Evolutionary conservation across 106 monocot species (phyloP).

Genomic region (Hemerocallis citrina): DNA sequence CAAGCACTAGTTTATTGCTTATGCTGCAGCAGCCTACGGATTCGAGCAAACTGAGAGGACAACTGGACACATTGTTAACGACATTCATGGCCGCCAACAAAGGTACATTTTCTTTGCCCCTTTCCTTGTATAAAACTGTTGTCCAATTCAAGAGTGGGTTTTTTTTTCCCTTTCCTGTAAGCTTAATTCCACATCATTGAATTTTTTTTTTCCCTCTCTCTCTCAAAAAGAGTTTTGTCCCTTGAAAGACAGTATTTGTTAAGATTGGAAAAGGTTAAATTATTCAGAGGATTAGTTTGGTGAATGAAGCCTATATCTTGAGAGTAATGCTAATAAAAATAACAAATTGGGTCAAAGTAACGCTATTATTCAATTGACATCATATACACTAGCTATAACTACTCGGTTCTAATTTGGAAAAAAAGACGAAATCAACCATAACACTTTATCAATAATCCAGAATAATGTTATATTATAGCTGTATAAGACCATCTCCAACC

Average conservation of each 20-base stretch:
- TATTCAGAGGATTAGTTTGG: not conserved
- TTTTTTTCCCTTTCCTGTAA: no score
- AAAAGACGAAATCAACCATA: no score
- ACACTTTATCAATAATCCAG: no score
- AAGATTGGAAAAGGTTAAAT: no score
- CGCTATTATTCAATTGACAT: no score
- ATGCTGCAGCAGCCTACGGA: constrained; percentile 44
- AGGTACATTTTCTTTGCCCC: constrained; percentile 13
- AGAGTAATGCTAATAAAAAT: not conserved
- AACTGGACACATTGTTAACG: constrained; percentile 32
- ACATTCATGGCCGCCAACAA: constrained; percentile 28
- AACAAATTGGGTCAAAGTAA: no score
- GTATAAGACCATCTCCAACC: no score
- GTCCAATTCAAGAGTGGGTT: no score
- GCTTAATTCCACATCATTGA: no score
- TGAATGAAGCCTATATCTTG: not conserved
- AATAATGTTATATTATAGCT: no score
- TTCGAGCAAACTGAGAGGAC: constrained; percentile 36
- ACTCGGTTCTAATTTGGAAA: no score
- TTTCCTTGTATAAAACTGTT: not conserved
- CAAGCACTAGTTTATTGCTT: constrained; percentile 44
- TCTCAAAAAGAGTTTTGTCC: not conserved
- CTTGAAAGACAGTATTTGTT: not conserved
- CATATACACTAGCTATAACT: no score
- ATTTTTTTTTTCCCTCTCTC: not conserved